Evolutionary conservation across 2,329 filamentous ascomycete species (phyloP), one percentile per base, ranked within the genome.

Genomic region (Blastomyces parvus): DNA sequence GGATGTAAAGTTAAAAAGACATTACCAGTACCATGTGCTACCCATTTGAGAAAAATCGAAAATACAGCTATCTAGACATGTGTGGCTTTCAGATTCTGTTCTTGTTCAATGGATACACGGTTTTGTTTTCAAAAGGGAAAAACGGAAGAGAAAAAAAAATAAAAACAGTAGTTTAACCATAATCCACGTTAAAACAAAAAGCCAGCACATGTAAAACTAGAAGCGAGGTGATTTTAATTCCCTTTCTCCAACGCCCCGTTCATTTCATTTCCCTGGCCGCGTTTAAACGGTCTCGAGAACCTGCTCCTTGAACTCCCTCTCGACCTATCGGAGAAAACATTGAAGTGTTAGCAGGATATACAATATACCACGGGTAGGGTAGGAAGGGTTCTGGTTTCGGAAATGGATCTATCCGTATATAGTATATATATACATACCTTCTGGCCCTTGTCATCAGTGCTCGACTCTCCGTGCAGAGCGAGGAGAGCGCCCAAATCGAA

Each of bases 301-400:
- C 76, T 85, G 86, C 88, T 99, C 93, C 90, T 97, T 96, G 89
- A 97, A 99, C 83, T 99, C 93, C 77, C 91, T 85, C 87, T 97
- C 94, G 52, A 68, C 67, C 67, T 68, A 44, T 36, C 8, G 8
- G 42, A 48, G 5, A 19, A n/a, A 48, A n/a, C 27, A 25, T 22
- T 46, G 53, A 63, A 50, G 52, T 55, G 11, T 60, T 50, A 62
- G 52, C n/a, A 56, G n/a, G 30, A 36, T 33, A 36, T 56, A 36
- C 52, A 58, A 46, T 50, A 42, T 17, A 36, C 40, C n/a, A 22
- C 36, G 40, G 40, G 40, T 46, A 27, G 11, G 7, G 38, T 8
- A 30, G 13, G 50, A 14, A 48, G 17, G 9, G 72, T 61, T 36
- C 4, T 11, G n/a, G 9, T 52, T 42, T 46, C n/a, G 59, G 60